Base-by-base conservation (phyloP, 2,329 filamentous ascomycete genomes). In the Fusarium equiseti region DNA sequence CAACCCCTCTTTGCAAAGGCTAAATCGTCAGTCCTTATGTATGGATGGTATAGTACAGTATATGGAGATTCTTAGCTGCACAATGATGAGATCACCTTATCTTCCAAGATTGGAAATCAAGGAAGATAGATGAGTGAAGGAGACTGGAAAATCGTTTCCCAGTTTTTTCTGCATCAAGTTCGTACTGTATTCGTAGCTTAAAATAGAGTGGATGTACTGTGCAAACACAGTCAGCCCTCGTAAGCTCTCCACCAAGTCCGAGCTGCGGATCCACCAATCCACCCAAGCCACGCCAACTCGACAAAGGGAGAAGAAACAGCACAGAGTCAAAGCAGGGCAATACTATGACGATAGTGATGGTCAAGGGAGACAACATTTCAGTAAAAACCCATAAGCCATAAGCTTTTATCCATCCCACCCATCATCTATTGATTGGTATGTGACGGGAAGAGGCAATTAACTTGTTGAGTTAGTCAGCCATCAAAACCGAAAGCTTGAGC, bases 261-360 rank as follows among this genome's bases (percentile, higher is more conserved):
- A 52, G 31, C 27, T 42, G 24, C 18, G 16, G 38, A 24, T 52
- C 50, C 50, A 52, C 64, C 63, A 61, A 57, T 69, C 68, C 44
- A 69, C 64, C 64, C 38, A 52, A 65, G 68, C 59, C 68, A 64
- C 63, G 53, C 49, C 65, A 62, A 29, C 50, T 22, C n/a, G 56
- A 49, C 57, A 45, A 45, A 66, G 40, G 22, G 55, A 65, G 52
- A 68, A 65, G 52, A 68, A 15, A 22, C 24, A 48, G 18, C 67
- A 70, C 67, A 32, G 20, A 50, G 4, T 54, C 8, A 20, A 69
- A 66, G 68, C 68, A 71, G 52, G 68, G 68, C 54, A 69, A 29
- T 54, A 43, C 38, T 7, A 67, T 63, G 63, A 57, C 48, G 12
- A 67, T 51, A 52, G 49, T 57, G 31, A 31, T 35, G 45, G 27